Base-by-base conservation (phyloP, 768 basidiomycete genomes). In the Pisolithus sp. region DNA sequence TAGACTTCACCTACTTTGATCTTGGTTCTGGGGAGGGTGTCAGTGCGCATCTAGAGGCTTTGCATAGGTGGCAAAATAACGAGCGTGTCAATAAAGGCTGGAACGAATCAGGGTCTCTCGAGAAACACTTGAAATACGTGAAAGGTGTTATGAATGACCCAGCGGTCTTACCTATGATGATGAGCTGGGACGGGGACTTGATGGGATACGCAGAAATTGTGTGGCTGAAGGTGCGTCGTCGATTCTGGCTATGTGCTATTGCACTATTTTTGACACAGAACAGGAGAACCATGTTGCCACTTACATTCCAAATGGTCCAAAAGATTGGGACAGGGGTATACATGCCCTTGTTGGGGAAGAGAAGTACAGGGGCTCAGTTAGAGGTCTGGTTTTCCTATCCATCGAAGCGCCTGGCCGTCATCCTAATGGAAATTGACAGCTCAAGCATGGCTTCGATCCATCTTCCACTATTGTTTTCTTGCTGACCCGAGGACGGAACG, bases 11-110 rank as follows among this genome's bases (percentile, higher is more conserved):
- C 62, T 55, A 61, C 50, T 59, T 69, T 38, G 62, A 70, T 53
- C 41, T 60, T 4, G 57, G 61, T 8, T 30, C 5, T 21, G 60
- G 49, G 8, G 57, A 23, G 13, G 47, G 48, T 43, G 31, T 46
- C 21, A 53, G 55, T 6, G 57, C 53, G 30, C 76, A 78, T 50
- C 62, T 79, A 51, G 71, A 69, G 5, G 66, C 72, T 15, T 79
- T 76, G 60, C 70, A 75, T 45, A 64, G 59, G 46, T 79, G 77
- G 77, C 78, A 78, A 44, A 79, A 79, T 52, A 64, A 66, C 45
- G 71, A 71, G n/a, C 71, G 76, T 7, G 73, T 79, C 8, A 73
- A 72, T 50, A 57, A 52, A 2, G 75, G 69, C 5, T 79, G 78
- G 77, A 68, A 69, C 18, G 76, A 79, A 57, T 54, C 60, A 15